phyloP scores from a whole-genome alignment of 2,329 filamentous ascomycete genomes.

The Penicillium sp. region DNA sequence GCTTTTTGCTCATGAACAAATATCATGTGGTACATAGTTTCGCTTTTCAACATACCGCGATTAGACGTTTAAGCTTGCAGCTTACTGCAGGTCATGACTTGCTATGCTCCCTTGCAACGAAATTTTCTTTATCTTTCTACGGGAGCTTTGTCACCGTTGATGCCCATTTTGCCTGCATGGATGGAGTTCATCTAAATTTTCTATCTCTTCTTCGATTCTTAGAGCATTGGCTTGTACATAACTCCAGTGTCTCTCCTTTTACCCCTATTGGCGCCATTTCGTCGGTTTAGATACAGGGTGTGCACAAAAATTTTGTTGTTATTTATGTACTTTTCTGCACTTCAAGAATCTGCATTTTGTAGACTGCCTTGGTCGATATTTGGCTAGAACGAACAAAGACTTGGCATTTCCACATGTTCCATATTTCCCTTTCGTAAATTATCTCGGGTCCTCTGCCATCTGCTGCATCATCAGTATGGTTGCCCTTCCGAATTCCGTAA shows the following conservation, averaged over 20 bases:
- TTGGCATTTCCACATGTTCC: neutral
- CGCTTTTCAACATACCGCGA: neutral
- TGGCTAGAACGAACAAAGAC: neutral
- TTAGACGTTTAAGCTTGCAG: slow-evolving; percentile 5
- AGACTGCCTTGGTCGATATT: neutral
- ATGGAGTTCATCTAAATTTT: slow-evolving; percentile 17
- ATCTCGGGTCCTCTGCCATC: neutral
- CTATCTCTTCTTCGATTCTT: slow-evolving; percentile 6
- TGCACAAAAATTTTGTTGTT: slow-evolving; percentile 11
- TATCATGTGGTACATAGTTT: slow-evolving; percentile 2
- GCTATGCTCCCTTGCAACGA: slow-evolving; percentile 1
- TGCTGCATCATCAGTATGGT: neutral
- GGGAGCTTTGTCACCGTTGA: slow-evolving; percentile 1
- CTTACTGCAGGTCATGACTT: slow-evolving; percentile 1
- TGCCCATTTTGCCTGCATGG: slow-evolving; percentile 17
- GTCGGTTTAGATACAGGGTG: neutral
- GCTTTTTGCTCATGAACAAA: slow-evolving; percentile 11
- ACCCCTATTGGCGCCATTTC: neutral
- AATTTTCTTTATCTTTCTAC: slow-evolving; percentile 8
- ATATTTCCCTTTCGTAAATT: neutral
- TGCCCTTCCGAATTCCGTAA: neutral
- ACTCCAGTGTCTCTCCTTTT: neutral
- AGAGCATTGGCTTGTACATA: slow-evolving; percentile 2
- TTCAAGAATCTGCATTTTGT: neutral
- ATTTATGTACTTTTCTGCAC: slow-evolving; percentile 16